These are phyloP conservation scores for Brettanomyces sp. DNA, from an alignment of 805 yeast genomes.

Conservation along the genomic window DNA sequence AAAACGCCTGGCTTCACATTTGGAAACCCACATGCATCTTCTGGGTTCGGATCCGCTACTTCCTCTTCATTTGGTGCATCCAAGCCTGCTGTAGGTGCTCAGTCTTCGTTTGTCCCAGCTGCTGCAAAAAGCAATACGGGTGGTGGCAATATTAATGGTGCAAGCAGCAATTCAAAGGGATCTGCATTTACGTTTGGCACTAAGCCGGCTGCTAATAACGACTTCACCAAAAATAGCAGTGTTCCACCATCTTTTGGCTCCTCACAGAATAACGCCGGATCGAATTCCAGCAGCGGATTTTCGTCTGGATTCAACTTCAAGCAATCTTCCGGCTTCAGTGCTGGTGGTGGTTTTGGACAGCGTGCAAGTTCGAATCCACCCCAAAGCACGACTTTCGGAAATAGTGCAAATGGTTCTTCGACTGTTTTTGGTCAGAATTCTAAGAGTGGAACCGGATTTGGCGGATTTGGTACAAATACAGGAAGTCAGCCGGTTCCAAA, in stretches of 20 bases:
- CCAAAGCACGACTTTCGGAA: no score
- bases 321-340: background rate
- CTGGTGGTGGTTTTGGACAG: background rate
- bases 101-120: background rate
- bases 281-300: background rate
- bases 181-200: background rate
- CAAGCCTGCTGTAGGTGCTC: background rate
- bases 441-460: no score
- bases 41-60: background rate
- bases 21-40: background rate
- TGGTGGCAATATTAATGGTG: no score
- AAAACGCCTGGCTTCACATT: background rate
- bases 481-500: background rate
- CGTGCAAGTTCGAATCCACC: no score
- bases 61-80: no score
- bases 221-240: background rate
- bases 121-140: no score
- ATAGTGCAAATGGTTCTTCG: background rate
- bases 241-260: constrained; percentile 2
- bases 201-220: background rate
- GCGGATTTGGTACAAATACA: no score
- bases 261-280: background rate
- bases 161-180: no score
- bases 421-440: background rate
- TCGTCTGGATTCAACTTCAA: background rate